These are phyloP conservation scores for Wickerhamiella siamensis DNA, from an alignment of 805 yeast species.

Conservation along the genomic window DNA sequence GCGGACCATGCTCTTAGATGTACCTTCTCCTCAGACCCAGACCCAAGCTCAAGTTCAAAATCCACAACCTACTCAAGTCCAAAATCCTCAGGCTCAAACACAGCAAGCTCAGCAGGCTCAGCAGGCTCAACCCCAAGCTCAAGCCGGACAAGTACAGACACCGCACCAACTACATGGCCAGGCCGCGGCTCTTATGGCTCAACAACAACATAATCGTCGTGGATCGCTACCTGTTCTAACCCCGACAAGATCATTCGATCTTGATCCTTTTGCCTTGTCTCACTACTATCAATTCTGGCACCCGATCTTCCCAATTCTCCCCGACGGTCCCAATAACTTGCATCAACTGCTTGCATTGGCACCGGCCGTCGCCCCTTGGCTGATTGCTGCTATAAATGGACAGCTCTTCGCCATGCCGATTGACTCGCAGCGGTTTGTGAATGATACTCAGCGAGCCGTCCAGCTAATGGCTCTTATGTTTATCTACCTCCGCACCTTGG, in stretches of 20 bases:
- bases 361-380: slow-evolving; percentile 15
- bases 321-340: slow-evolving; percentile 23
- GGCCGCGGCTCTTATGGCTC: background rate
- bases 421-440: slow-evolving; percentile 5
- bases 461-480: slow-evolving; percentile 25
- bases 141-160: no score
- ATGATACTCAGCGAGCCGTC: slow-evolving; percentile 15
- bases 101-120: no score
- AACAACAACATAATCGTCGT: background rate
- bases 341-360: slow-evolving; percentile 18
- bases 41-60: background rate
- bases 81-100: background rate
- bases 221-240: background rate
- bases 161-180: background rate
- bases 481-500: slow-evolving; percentile 23
- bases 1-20: background rate
- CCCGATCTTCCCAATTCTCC: slow-evolving; percentile 27
- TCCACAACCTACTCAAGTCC: background rate
- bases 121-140: no score
- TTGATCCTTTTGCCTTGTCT: slow-evolving; percentile 17
- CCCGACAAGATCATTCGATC: background rate
- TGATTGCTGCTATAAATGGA: slow-evolving; percentile 20
- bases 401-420: slow-evolving; percentile 9
- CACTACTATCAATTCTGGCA: slow-evolving; percentile 27
- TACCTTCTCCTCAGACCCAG: background rate